Base-by-base conservation (phyloP, 441 rosid species). In the Gossypium schwendimanii region DNA sequence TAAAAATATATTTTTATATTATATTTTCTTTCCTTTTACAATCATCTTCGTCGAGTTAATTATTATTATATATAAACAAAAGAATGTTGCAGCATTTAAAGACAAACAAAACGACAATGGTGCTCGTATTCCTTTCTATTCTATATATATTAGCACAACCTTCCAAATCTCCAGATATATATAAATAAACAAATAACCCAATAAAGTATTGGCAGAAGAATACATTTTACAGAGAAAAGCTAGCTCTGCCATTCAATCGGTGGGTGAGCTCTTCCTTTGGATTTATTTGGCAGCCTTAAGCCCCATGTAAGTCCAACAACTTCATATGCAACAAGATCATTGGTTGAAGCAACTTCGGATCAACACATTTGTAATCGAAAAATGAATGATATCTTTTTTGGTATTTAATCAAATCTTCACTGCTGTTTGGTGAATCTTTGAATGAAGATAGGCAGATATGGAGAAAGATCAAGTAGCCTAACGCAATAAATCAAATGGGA, bases 71-170 rank as follows among this genome's bases (percentile, higher is more conserved):
- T 75, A 73, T 73, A 47, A 69, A 28, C 57, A 49, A 75, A 74
- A 75, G 90, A 85, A 86, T 88, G 92, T 85, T 83, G 87, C 79
- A 69, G 81, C 89, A 81, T 83, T 74, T 78, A 72, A 82, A 45
- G 89, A 87, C 90, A 85, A 77, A 70, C 79, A 68, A 73, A 78
- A 63, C 80, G 87, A 82, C 93, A 84, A 82, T 26, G 80, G 79
- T 78, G 81, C 85, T 66, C 59, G 76, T 65, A 73, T 76, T 77
- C 71, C 65, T 72, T 49, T 41, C 74, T 69, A 54, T 73, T 75
- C 62, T n/a, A n/a, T 33, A 44, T 69, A 65, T 63, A 15, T 3
- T 23, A 77, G 10, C 80, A 73, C 76, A 77, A 79, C 74, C 83
- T 64, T 71, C 86, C 83, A 84, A 86, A 83, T 82, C 72, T 79